These are phyloP conservation scores for Spizellomyces sp. DNA, from an alignment of 192 early-diverging fungal genomes.

Conservation along the genomic window DNA sequence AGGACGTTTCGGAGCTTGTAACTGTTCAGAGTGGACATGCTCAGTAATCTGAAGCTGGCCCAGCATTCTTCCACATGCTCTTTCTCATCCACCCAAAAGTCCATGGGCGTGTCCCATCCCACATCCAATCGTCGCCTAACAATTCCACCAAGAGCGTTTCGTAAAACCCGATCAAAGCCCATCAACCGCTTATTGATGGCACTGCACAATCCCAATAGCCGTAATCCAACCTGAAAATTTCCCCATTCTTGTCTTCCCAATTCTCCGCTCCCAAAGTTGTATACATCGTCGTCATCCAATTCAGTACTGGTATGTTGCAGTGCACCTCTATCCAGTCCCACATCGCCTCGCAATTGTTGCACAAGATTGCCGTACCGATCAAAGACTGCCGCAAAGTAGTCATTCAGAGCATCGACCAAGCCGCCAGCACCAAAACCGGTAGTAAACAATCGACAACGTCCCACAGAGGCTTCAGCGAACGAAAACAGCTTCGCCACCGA, in stretches of 20 bases:
- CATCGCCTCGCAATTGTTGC: constrained; percentile 38
- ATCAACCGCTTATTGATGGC: constrained; percentile 43
- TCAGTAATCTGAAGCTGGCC: constrained; percentile 44
- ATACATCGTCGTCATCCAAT: constrained; percentile 12
- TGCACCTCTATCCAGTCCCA: constrained; percentile 34
- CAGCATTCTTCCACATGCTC: constrained; percentile 35
- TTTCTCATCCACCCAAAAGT: constrained; percentile 24
- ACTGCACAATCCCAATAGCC: constrained; percentile 58
- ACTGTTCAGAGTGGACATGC: constrained; percentile 60
- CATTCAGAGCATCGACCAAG: constrained; percentile 54
- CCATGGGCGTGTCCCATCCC: neutral
- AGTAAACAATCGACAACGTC: constrained; percentile 61
- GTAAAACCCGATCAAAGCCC: constrained; percentile 35
- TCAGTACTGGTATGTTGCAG: neutral
- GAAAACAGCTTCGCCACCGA: constrained; percentile 48
- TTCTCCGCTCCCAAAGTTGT: constrained; percentile 51
- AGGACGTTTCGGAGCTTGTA: constrained; percentile 39
- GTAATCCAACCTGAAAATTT: constrained; percentile 68
- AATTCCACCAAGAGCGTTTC: constrained; percentile 18
- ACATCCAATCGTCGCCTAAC: neutral
- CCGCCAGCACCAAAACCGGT: constrained; percentile 62
- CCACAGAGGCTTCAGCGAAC: constrained; percentile 45
- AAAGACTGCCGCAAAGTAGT: constrained; percentile 51
- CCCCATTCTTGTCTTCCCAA: constrained; percentile 58
- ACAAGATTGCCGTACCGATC: constrained; percentile 48